Evolutionary conservation across 345 rosid species (phyloP).

Genomic region (Anastatica hierochuntica): DNA sequence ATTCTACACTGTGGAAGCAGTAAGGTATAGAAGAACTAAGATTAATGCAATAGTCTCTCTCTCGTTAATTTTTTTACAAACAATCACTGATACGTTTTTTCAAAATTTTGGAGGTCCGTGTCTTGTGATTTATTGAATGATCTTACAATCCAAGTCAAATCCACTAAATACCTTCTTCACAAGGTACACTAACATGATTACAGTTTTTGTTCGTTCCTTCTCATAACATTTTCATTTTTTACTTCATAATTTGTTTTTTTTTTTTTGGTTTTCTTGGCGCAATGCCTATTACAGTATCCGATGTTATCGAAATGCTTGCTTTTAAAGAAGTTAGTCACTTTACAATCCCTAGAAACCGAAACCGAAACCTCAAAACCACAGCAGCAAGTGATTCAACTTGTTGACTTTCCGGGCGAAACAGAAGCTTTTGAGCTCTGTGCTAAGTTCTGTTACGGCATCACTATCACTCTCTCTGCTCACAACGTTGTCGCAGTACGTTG

Average conservation of each 20-base stretch:
- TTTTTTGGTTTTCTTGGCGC: neutral
- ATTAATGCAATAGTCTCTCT: neutral
- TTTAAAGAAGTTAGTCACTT: constrained; percentile 39
- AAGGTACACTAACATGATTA: constrained; percentile 43
- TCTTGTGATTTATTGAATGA: constrained; percentile 90
- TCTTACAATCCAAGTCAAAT: constrained; percentile 74
- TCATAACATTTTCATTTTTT: neutral
- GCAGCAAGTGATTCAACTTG: constrained; percentile 52
- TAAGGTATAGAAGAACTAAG: constrained; percentile 38
- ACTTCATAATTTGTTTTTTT: neutral
- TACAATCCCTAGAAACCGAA: constrained; percentile 45
- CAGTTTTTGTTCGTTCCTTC: neutral
- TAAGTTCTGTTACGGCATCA: constrained; percentile 93
- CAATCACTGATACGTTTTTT: neutral
- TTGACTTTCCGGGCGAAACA: constrained; percentile 75
- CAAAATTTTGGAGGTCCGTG: constrained; percentile 52
- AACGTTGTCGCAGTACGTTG: constrained; percentile 76
- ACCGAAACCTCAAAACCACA: constrained; percentile 55
- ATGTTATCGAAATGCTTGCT: constrained; percentile 75
- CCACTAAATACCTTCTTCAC: constrained; percentile 81
- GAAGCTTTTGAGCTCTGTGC: constrained; percentile 94
- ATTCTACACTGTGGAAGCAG: constrained; percentile 73
- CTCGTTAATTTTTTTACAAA: neutral
- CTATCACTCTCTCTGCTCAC: constrained; percentile 82
- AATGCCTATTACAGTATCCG: constrained; percentile 56